These are phyloP conservation scores for Colletotrichum higginsianum DNA, from an alignment of 2,329 filamentous ascomycete genomes.

Conservation along the genomic window DNA sequence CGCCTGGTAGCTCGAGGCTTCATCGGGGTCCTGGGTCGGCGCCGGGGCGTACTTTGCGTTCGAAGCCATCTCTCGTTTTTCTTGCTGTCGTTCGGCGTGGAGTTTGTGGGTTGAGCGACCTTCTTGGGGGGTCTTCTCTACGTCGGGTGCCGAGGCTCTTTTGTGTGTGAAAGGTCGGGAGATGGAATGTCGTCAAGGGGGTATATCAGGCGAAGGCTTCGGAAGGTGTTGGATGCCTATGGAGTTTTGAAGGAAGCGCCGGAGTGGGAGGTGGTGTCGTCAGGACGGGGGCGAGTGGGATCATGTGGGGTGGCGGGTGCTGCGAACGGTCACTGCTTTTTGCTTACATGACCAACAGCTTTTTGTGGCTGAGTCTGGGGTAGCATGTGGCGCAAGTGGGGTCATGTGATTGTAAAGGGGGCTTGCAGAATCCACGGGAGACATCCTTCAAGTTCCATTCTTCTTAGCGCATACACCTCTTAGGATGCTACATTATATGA, in stretches of 20 bases:
- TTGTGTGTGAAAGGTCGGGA: neutral
- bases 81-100: neutral
- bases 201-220: conserved; percentile 4
- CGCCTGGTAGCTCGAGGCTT: conserved; percentile 79
- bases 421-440: conserved; percentile 2
- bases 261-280: conserved; percentile 33
- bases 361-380: conserved; percentile 31
- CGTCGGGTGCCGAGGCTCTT: neutral
- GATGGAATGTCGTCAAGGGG: too few relatives aligned
- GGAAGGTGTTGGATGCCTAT: conserved; percentile 36
- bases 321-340: conserved; percentile 25
- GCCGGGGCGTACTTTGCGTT: conserved; percentile 88
- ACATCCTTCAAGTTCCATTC: conserved; percentile 15
- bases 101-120: too few relatives aligned
- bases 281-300: conserved; percentile 16
- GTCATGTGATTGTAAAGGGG: conserved; percentile 26
- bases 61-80: conserved; percentile 71
- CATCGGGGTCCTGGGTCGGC: conserved; percentile 88
- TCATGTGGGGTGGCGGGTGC: conserved; percentile 39
- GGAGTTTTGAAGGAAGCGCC: conserved; percentile 3
- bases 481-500: neutral
- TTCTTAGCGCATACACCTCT: neutral
- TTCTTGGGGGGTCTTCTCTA: neutral
- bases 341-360: neutral
- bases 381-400: conserved; percentile 27